Evolutionary conservation across 495 filamentous ascomycete genomes (phyloP).

Genomic region (Daldinia caldariorum): DNA sequence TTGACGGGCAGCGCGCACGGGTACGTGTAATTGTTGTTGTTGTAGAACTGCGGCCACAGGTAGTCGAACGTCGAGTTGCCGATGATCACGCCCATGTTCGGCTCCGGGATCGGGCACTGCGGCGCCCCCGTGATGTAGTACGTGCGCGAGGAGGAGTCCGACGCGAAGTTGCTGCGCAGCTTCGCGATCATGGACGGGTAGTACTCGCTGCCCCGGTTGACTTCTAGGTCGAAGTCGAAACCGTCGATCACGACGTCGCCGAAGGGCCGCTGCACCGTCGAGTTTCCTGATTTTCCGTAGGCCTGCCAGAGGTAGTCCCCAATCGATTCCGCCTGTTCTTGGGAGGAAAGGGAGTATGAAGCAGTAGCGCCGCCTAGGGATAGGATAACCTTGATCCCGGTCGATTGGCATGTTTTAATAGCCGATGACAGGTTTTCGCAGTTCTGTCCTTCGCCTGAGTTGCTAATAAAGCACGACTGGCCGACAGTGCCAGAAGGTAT

Average conservation of each 20-base stretch:
- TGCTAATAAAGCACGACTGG: constrained; percentile 51
- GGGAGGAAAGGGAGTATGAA: constrained; percentile 52
- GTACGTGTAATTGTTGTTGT: constrained; percentile 51
- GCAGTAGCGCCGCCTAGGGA: constrained; percentile 59
- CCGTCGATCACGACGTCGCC: constrained; percentile 64
- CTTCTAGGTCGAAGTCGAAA: constrained; percentile 68
- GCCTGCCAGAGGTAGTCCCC: constrained; percentile 64
- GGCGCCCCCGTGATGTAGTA: constrained; percentile 69
- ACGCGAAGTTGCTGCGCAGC: constrained; percentile 59
- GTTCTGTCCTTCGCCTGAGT: constrained; percentile 48
- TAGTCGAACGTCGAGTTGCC: constrained; percentile 59
- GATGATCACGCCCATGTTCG: constrained; percentile 62
- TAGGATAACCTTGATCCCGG: constrained; percentile 61
- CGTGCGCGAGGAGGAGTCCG: constrained; percentile 50
- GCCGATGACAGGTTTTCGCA: constrained; percentile 58
- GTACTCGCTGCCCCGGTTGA: constrained; percentile 54
- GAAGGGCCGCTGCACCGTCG: constrained; percentile 56
- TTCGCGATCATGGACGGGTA: constrained; percentile 53
- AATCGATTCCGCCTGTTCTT: constrained; percentile 56
- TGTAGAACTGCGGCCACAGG: constrained; percentile 61
- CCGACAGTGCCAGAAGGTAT: constrained; percentile 54
- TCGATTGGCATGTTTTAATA: constrained; percentile 61
- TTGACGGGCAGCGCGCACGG: constrained; percentile 48
- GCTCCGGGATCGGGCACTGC: constrained; percentile 65
- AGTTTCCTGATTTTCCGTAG: constrained; percentile 57